These are phyloP conservation scores for Penicillium sp. DNA, from an alignment of 2,329 filamentous ascomycete genomes.

Conservation along the genomic window DNA sequence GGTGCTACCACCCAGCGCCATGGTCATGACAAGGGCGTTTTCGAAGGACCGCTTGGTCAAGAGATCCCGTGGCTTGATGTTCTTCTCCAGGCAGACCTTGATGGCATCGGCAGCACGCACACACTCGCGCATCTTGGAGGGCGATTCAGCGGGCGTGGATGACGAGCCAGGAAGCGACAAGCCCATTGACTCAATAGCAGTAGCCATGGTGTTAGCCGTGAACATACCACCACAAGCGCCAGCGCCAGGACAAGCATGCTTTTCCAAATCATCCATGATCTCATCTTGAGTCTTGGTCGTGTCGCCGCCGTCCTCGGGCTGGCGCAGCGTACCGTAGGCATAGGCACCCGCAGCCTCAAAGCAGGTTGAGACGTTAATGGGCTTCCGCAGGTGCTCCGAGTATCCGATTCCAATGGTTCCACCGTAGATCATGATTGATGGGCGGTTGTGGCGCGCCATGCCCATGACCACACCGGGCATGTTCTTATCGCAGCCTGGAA, in stretches of 20 bases:
- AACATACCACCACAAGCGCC: slow-evolving; percentile 93
- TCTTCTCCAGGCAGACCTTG: slow-evolving; percentile 74
- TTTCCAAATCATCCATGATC: slow-evolving; percentile 81
- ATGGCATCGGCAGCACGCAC: slow-evolving; percentile 78
- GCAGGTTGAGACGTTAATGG: slow-evolving; percentile 85
- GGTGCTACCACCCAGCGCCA: slow-evolving; percentile 87
- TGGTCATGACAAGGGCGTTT: slow-evolving; percentile 86
- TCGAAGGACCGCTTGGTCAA: slow-evolving; percentile 80
- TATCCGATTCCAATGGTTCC: slow-evolving; percentile 89
- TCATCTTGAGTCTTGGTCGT: slow-evolving; percentile 71
- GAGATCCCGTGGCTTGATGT: slow-evolving; percentile 79
- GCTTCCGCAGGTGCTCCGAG: slow-evolving; percentile 71
- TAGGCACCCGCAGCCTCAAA: slow-evolving; percentile 87
- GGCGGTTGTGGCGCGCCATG: slow-evolving; percentile 85
- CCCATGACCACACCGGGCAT: slow-evolving; percentile 95
- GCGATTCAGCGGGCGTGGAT: slow-evolving; percentile 76
- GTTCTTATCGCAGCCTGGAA: slow-evolving; percentile 99
- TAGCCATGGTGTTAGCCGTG: slow-evolving; percentile 92
- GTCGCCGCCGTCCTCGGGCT: slow-evolving; percentile 66
- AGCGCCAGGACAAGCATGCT: slow-evolving; percentile 73
- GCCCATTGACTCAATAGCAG: slow-evolving; percentile 86
- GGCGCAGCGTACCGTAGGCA: slow-evolving; percentile 71
- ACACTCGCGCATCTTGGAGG: slow-evolving; percentile 85
- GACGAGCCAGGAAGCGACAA: slow-evolving; percentile 80
- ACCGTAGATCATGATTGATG: slow-evolving; percentile 93